Conservation (phyloP, 495 filamentous ascomycete genomes). For the Tetracladium setigerum region DNA sequence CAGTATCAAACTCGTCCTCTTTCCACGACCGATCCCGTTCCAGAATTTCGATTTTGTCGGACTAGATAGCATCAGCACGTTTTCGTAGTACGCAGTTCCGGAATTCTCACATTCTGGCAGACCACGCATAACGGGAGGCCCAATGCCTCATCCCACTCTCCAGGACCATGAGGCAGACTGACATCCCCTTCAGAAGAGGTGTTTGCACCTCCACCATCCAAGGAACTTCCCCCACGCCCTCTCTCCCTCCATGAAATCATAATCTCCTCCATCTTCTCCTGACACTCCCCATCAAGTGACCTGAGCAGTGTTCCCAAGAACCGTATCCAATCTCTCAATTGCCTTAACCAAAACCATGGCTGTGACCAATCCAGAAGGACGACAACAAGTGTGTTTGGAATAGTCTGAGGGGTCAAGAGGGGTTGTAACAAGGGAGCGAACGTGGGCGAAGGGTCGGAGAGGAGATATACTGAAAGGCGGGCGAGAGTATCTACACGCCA, state of each 20-base stretch:
- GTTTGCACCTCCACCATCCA: constrained; percentile 32
- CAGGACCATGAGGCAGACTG: constrained; percentile 72
- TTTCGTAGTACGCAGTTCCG: not conserved
- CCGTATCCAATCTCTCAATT: constrained; percentile 81
- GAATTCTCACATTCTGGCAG: constrained; percentile 71
- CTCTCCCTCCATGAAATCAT: constrained; percentile 58
- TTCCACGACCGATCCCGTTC: constrained; percentile 87
- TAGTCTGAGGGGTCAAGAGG: constrained; percentile 75
- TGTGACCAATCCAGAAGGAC: constrained; percentile 88
- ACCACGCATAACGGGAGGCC: constrained; percentile 88
- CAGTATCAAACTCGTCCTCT: constrained; percentile 88
- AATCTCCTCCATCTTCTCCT: constrained; percentile 75
- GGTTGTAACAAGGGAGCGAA: constrained; percentile 81
- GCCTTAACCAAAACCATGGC: constrained; percentile 86
- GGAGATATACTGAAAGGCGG: constrained; percentile 83
- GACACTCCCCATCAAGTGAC: constrained; percentile 67
- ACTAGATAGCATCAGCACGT: constrained; percentile 36
- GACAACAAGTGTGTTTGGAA: constrained; percentile 81
- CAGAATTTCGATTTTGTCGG: constrained; percentile 80
- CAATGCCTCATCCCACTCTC: constrained; percentile 90
- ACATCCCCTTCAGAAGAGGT: constrained; percentile 49
- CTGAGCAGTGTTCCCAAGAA: constrained; percentile 68
- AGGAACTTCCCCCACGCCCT: constrained; percentile 41
- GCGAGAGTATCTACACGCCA: constrained; percentile 67
- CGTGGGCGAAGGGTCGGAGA: constrained; percentile 71